These are phyloP conservation scores for Epithemia pelagica DNA, from an alignment of 108 stramenopile genomes.

Conservation along the genomic window DNA sequence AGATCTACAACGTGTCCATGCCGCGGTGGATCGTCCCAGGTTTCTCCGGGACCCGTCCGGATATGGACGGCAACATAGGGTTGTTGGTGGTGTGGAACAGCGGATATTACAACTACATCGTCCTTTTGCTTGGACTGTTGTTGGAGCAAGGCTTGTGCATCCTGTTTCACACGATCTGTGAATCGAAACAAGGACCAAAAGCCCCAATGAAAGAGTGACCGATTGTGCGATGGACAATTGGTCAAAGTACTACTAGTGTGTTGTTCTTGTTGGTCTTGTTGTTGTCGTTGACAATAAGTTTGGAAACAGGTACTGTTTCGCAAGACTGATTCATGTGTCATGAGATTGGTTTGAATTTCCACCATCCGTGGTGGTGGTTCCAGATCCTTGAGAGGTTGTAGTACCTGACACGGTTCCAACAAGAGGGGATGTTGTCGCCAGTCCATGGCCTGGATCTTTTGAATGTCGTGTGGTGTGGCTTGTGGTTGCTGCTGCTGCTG, in stretches of 20 bases:
- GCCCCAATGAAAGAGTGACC: background rate
- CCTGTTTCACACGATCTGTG: background rate
- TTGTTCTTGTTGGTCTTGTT: too few species aligned
- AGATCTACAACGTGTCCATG: background rate
- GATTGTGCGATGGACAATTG: background rate
- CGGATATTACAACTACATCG: background rate
- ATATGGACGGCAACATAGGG: conserved; percentile 1
- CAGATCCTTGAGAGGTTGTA: background rate
- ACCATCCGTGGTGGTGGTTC: too few species aligned
- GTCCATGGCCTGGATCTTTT: background rate
- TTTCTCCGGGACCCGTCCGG: background rate
- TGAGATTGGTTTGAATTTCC: background rate
- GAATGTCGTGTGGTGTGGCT: too few species aligned
- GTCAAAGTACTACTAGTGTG: too few species aligned
- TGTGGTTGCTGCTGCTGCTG: too few species aligned
- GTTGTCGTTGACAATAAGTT: background rate
- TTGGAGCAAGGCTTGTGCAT: background rate
- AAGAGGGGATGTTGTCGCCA: background rate
- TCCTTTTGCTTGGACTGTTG: background rate
- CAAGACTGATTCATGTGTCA: background rate
- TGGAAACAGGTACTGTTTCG: background rate
- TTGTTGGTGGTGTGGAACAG: background rate
- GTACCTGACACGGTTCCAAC: background rate
- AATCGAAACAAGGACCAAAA: conserved; percentile 2
- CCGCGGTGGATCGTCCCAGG: conserved; percentile 3